phyloP scores from a whole-genome alignment of 2,329 filamentous ascomycete genomes.

The Fusarium anguioides region DNA sequence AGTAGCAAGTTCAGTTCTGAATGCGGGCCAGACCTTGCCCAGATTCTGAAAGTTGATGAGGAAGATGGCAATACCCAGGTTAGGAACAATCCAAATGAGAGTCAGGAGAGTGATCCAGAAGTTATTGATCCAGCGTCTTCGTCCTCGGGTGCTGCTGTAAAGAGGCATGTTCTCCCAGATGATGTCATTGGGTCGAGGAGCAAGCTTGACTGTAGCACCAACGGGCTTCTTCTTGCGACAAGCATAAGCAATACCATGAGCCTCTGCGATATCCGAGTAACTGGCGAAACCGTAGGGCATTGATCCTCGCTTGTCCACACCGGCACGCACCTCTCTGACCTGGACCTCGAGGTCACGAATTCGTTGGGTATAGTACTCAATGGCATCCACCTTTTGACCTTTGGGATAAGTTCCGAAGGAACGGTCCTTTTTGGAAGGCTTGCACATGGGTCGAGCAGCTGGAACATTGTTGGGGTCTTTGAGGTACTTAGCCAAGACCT shows the following conservation, averaged over 20 bases:
- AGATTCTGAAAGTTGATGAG: conserved; percentile 86
- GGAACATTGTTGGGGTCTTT: conserved; percentile 87
- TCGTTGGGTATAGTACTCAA: conserved; percentile 88
- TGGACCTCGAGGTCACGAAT: conserved; percentile 85
- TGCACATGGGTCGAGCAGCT: conserved; percentile 78
- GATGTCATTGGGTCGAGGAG: conserved; percentile 88
- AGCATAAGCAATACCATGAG: conserved; percentile 86
- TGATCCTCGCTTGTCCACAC: conserved; percentile 87
- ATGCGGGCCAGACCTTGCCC: conserved; percentile 81
- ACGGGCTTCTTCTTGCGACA: conserved; percentile 83
- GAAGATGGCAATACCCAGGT: conserved; percentile 94
- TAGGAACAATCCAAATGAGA: conserved; percentile 87
- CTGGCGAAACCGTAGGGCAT: conserved; percentile 95
- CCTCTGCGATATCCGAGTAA: conserved; percentile 87
- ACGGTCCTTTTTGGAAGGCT: conserved; percentile 82
- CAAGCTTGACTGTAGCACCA: conserved; percentile 80
- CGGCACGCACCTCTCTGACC: conserved; percentile 83
- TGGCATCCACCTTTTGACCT: conserved; percentile 87
- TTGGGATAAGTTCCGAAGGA: conserved; percentile 71
- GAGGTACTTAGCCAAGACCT: conserved; percentile 87
- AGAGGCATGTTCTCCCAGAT: conserved; percentile 95
- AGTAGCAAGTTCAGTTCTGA: conserved; percentile 70
- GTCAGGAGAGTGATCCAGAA: conserved; percentile 87
- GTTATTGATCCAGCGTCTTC: conserved; percentile 81
- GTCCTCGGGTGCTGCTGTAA: conserved; percentile 72